These are phyloP conservation scores for Echeveria elegans DNA, from an alignment of 164 flowering plant genomes.

Conservation along the genomic window DNA sequence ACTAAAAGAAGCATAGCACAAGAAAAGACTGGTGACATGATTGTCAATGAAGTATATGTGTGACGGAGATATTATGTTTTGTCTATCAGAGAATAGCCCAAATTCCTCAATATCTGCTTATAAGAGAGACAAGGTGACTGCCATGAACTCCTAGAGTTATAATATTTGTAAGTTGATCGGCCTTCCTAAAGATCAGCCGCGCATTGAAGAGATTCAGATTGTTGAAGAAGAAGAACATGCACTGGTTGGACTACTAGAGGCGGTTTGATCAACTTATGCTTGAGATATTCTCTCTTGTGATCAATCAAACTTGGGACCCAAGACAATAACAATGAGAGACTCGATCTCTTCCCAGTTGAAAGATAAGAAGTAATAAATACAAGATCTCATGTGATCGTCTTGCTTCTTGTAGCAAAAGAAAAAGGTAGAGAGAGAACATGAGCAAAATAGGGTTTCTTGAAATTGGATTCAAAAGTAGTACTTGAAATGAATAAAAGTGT, in stretches of 20 bases:
- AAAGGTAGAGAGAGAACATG: background rate
- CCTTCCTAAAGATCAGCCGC: background rate
- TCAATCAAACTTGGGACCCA: background rate
- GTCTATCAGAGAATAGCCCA: background rate
- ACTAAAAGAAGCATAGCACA: slow-evolving; percentile 1
- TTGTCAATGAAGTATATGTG: background rate
- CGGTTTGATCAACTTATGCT: background rate
- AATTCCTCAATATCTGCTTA: background rate
- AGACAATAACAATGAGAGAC: background rate
- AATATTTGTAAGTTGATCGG: background rate
- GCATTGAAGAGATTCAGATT: background rate
- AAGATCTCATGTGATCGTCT: background rate
- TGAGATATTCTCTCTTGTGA: background rate
- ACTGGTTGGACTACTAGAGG: background rate
- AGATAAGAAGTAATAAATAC: background rate
- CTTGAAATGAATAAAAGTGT: background rate
- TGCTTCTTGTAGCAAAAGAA: background rate
- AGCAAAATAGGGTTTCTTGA: background rate
- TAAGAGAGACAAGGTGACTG: background rate
- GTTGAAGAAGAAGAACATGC: background rate
- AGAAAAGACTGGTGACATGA: background rate
- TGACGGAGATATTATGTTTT: too few relatives aligned
- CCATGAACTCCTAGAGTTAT: background rate
- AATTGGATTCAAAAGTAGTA: background rate
- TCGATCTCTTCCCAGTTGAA: background rate